Base-by-base conservation (phyloP, 1,284 basidiomycete species). In the Heterobasidion annosum region DNA sequence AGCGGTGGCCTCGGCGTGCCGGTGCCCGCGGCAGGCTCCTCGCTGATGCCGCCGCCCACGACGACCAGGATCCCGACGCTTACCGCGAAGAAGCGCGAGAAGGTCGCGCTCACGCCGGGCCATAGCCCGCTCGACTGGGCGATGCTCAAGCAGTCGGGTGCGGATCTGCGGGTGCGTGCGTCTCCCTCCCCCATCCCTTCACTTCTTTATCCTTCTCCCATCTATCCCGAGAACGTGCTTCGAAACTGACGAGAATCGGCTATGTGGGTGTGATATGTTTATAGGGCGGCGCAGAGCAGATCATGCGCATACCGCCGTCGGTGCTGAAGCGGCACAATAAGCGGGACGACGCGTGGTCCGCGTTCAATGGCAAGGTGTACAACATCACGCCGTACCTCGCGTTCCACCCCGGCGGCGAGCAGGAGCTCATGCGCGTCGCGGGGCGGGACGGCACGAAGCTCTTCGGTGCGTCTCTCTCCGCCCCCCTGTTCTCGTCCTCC, bases 121-220 rank as follows among this genome's bases (percentile, higher is more conserved):
- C 91, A 88, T 70, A 90, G 91, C 60, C 85, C 94, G 18, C 70
- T 99, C 18, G 97, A 99, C 70, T 99, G 97, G 97, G 95, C 94
- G 1, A 83, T 81, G 51, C 70, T 98, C 56, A 93, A 92, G 65
- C 73, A 80, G 3, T 91, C 87, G 7, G 91, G 92, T 5, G 68
- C 74, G 57, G 83, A 97, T 74, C 69, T 96, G 18, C 71, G 91
- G 56, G 92, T 92, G 60, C 56, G 79, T 73, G 13, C 48, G 4
- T 12, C 48, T 35, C 33, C 35, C 32, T 34, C 32, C 35, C 51
- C 50, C 16, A 13, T 16, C 40, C 6, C 40, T 43, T 7, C 5
- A 3, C 40, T 43, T 8, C 16, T 43, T 4, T 3, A 3, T 1
- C 25, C 5, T 5, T 5, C 5, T 4, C 40, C 40, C 16, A 56